phyloP scores from a whole-genome alignment of 2,329 filamentous ascomycete genomes.

The Aureobasidium sp. region DNA sequence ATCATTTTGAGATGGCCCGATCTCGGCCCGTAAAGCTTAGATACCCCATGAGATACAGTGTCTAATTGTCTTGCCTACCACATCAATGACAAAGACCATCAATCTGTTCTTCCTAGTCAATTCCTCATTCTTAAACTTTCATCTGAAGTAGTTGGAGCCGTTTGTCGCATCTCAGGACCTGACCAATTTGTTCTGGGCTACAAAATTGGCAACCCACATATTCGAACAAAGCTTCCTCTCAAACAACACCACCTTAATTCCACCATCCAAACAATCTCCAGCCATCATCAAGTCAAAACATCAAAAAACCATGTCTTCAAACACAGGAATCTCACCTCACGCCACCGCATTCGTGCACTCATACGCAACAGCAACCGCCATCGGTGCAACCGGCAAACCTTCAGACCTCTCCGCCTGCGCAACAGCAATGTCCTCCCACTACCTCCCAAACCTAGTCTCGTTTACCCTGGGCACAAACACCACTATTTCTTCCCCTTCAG shows the following conservation, averaged over 20 bases:
- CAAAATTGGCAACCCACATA: no score
- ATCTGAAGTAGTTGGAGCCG: no score
- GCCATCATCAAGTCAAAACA: not conserved
- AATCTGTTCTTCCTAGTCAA: no score
- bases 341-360: not conserved
- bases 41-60: not conserved
- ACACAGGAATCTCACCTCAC: not conserved
- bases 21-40: not conserved
- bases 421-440: conserved; percentile 12
- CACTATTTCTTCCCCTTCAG: not conserved
- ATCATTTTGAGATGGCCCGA: not conserved
- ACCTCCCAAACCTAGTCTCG: conserved; percentile 1
- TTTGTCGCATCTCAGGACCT: no score
- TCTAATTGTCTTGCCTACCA: no score
- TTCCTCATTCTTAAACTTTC: no score
- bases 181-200: no score
- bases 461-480: conserved; percentile 10
- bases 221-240: no score
- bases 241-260: no score
- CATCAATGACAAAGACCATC: no score
- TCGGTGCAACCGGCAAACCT: not conserved
- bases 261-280: no score
- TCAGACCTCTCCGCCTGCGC: conserved; percentile 23
- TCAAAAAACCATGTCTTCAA: not conserved
- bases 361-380: not conserved